Evolutionary conservation across 2,329 filamentous ascomycete genomes (phyloP).

Genomic region (Kalmusia sp.): DNA sequence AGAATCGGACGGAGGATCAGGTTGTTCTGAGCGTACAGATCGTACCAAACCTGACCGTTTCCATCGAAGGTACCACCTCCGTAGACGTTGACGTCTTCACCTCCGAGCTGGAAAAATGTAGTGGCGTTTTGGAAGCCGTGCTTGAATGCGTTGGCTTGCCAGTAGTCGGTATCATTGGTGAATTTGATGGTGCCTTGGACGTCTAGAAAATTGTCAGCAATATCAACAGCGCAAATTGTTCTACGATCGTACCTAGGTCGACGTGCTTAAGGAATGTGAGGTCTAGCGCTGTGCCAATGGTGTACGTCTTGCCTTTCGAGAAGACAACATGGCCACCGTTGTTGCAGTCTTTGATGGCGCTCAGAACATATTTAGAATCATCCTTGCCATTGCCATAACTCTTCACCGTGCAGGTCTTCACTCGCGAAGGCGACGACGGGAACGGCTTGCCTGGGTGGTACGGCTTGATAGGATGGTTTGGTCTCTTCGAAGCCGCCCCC

Average conservation of each 20-base stretch:
- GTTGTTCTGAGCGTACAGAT: slow-evolving; percentile 64
- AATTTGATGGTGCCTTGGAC: slow-evolving; percentile 68
- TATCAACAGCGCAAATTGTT: background rate
- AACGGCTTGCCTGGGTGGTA: slow-evolving; percentile 44
- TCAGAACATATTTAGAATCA: slow-evolving; percentile 60
- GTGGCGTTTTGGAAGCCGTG: slow-evolving; percentile 71
- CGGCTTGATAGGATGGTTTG: slow-evolving; percentile 42
- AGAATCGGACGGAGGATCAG: slow-evolving; percentile 66
- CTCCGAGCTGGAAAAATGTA: slow-evolving; percentile 72
- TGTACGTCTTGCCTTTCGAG: slow-evolving; percentile 62
- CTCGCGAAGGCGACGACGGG: slow-evolving; percentile 42
- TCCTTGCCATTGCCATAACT: slow-evolving; percentile 52
- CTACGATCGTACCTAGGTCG: slow-evolving; percentile 59
- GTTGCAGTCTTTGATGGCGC: slow-evolving; percentile 66
- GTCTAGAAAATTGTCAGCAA: slow-evolving; percentile 45
- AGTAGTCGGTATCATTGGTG: slow-evolving; percentile 72
- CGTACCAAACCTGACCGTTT: slow-evolving; percentile 71
- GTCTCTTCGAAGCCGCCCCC: slow-evolving; percentile 33
- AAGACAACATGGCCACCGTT: slow-evolving; percentile 69
- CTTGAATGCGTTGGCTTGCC: slow-evolving; percentile 69
- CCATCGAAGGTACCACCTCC: slow-evolving; percentile 70
- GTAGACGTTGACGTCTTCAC: slow-evolving; percentile 71
- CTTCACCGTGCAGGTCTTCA: slow-evolving; percentile 48
- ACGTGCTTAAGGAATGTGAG: slow-evolving; percentile 69
- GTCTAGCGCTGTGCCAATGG: slow-evolving; percentile 69